Conservation (phyloP, 1,139 yeast genomes). For the Blastobotrys capitulatus region DNA sequence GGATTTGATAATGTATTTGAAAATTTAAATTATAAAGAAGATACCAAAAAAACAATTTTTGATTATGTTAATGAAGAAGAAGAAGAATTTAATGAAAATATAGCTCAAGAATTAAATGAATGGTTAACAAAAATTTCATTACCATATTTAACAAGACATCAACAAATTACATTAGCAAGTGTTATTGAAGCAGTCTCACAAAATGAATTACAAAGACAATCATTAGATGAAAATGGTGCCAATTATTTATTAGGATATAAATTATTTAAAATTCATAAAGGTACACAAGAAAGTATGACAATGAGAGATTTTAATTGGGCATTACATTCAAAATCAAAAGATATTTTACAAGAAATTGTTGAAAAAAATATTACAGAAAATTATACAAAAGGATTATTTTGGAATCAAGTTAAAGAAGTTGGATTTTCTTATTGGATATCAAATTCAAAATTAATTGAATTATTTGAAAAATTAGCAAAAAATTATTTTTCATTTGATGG, state of each 20-base stretch:
- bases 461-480: slow-evolving; percentile 65
- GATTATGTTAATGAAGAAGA: too few species aligned
- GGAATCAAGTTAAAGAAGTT: slow-evolving; percentile 56
- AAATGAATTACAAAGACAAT: slow-evolving; percentile 43
- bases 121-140: slow-evolving; percentile 59
- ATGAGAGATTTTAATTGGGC: slow-evolving; percentile 91
- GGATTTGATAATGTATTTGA: slow-evolving; percentile 17
- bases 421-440: slow-evolving; percentile 75
- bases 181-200: slow-evolving; percentile 60
- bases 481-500: slow-evolving; percentile 34
- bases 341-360: slow-evolving; percentile 53
- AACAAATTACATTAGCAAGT: slow-evolving; percentile 74
- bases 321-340: slow-evolving; percentile 73
- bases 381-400: slow-evolving; percentile 36
- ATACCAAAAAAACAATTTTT: too few species aligned
- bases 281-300: slow-evolving; percentile 46
- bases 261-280: slow-evolving; percentile 53
- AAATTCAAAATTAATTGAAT: slow-evolving; percentile 43
- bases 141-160: slow-evolving; percentile 85
- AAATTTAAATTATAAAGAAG: neutral
- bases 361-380: slow-evolving; percentile 36
- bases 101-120: slow-evolving; percentile 46
- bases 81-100: slow-evolving; percentile 4
- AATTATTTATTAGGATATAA: slow-evolving; percentile 69
- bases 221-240: slow-evolving; percentile 68